Base-by-base conservation (phyloP, 2,329 filamentous ascomycete species). In the Fusarium brachygibbosum region DNA sequence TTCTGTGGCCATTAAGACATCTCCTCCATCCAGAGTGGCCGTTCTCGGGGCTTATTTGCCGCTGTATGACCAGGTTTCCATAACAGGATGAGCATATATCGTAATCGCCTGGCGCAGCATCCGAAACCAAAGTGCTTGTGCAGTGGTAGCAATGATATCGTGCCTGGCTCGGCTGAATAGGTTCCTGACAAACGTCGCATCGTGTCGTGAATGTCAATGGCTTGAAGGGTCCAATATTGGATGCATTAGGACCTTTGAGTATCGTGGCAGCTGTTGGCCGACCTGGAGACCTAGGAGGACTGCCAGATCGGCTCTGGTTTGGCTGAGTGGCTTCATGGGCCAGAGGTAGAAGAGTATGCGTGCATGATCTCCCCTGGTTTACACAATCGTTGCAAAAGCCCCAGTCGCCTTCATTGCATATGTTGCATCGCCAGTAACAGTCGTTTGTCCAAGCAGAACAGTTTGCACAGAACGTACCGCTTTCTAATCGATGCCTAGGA, bases 371-470 rank as follows among this genome's bases (percentile, higher is more conserved):
- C 17, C 93, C 94, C 77, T 91, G 89, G 62, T 95, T 94, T 31
- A 97, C 93, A 70, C 95, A 98, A 63, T 86, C 82, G 73, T 94
- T 93, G 80, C 95, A 98, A 77, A 93, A 98, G 0, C 95, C 95
- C 94, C 94, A 98, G 75, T 97, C 94, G 7, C 93, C 95, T 66
- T 96, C 90, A 73, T 97, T 97, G 80, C 95, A 98, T 28, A 86
- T 78, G 62, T 91, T 88, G 78, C 95, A 98, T 66, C 92, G 90
- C 95, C 94, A 98, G 79, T 93, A 97, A 79, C 93, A 96, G 52
- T 91, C 87, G 73, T 97, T 94, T 0, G 93, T 87, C 82, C 89
- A 92, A 1, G 86, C 83, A 19, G 86, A 82, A 77, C 95, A 98
- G 48, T 87, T 86, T 37, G 91, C 88, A 77, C 95, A 98, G 78